Percentiles rank a stretch among this genome's conserved stretches.
phyloP scores from a whole-genome alignment of 2,329 filamentous ascomycete genomes.

The Trichophaea hybrida region DNA sequence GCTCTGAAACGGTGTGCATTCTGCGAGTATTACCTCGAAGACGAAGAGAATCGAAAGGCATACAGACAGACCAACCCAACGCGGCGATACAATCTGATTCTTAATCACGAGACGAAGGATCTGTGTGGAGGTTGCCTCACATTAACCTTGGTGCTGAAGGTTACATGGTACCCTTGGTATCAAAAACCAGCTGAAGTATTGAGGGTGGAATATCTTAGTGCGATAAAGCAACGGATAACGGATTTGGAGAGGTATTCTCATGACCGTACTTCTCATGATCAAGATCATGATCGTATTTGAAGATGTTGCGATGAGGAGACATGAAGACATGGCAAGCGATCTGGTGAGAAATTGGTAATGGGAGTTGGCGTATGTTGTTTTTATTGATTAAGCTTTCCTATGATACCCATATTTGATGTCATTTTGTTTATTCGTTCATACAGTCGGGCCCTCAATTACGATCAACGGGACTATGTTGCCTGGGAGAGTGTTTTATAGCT shows the following conservation, averaged over 20 bases:
- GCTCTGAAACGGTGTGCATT: not conserved
- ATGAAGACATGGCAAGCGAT: no score
- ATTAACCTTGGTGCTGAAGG: not conserved
- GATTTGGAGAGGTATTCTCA: not conserved
- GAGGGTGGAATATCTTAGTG: not conserved
- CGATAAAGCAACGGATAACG: not conserved
- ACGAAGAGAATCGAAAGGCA: not conserved
- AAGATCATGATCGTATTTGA: no score
- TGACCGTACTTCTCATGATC: not conserved
- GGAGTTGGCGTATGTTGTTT: no score
- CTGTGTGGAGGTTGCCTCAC: not conserved
- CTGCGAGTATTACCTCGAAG: not conserved
- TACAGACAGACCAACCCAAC: not conserved
- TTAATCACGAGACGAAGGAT: not conserved
- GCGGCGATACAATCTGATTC: not conserved
- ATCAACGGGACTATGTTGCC: no score
- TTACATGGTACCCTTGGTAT: conserved; percentile 2
- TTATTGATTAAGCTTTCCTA: no score
- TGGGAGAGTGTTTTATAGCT: no score
- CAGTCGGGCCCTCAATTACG: no score
- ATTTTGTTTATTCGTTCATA: no score
- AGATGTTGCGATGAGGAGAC: no score
- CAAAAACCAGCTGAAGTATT: not conserved
- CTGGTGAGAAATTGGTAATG: no score
- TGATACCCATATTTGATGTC: no score